A percentile compares a stretch with the other conserved stretches of the same genome.
phyloP scores from a whole-genome alignment of 768 basidiomycete species.

The Neoboletus magnificus region DNA sequence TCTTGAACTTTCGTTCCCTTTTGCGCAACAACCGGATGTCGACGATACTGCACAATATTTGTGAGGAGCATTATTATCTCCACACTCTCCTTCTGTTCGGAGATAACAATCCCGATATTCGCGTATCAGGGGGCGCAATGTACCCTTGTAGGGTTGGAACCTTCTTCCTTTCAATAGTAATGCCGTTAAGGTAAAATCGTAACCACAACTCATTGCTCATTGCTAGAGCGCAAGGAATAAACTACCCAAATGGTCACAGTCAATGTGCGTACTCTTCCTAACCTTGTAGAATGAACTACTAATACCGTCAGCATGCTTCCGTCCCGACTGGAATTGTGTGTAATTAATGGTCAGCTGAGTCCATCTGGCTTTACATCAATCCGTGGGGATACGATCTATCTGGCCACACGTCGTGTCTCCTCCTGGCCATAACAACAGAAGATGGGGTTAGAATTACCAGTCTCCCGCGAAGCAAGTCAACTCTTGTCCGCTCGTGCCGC shows the following conservation, averaged over 20 bases:
- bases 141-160: background rate
- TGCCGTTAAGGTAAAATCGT: background rate
- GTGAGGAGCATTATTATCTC: background rate
- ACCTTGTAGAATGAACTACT: background rate
- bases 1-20: background rate
- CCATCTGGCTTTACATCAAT: background rate
- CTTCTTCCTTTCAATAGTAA: background rate
- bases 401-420: background rate
- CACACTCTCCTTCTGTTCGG: constrained; percentile 4
- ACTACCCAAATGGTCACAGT: background rate
- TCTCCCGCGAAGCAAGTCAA: background rate
- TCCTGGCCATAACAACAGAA: background rate
- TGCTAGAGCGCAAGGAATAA: background rate
- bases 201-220: background rate
- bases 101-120: constrained; percentile 12
- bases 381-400: background rate
- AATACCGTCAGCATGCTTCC: background rate
- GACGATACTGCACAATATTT: background rate
- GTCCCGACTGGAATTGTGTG: background rate
- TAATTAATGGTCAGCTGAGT: background rate
- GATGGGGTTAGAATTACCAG: background rate
- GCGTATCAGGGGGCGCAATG: constrained; percentile 13
- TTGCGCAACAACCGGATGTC: background rate
- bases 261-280: background rate
- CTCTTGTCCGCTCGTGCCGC: background rate